These are phyloP conservation scores for Pezizomycotina sp. DNA, from an alignment of 2,329 filamentous ascomycete genomes.

Conservation along the genomic window DNA sequence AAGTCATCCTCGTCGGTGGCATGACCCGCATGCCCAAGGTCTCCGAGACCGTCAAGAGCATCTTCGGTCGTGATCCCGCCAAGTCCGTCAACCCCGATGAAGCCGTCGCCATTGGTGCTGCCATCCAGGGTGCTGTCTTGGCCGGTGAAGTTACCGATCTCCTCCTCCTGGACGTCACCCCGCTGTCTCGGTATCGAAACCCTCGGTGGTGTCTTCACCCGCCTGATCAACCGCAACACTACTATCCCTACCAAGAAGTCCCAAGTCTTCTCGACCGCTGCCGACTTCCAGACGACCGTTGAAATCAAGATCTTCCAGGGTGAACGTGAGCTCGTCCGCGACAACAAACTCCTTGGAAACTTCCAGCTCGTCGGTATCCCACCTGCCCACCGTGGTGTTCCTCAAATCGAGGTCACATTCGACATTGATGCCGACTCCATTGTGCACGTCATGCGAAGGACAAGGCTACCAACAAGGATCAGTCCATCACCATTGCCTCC, in stretches of 20 bases:
- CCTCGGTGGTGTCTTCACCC: conserved; percentile 91
- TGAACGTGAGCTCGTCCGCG: conserved; percentile 95
- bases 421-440: conserved; percentile 97
- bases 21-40: conserved; percentile 99
- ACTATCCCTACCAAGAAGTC: conserved; percentile 99
- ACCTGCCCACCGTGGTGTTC: conserved; percentile 86
- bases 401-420: conserved; percentile 94
- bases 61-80: conserved; percentile 89
- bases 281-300: conserved; percentile 95
- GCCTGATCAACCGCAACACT: conserved; percentile 96
- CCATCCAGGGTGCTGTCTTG: conserved; percentile 91
- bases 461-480: conserved; percentile 98
- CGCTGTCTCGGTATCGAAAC: conserved; percentile 94
- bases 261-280: conserved; percentile 91
- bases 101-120: conserved; percentile 92
- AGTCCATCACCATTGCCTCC: conserved; percentile 97
- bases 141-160: conserved; percentile 94
- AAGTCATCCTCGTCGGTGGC: conserved; percentile 94
- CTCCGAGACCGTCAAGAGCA: conserved; percentile 82
- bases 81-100: conserved; percentile 98
- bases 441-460: conserved; percentile 97
- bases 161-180: conserved; percentile 85
- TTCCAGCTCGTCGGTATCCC: conserved; percentile 98
- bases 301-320: conserved; percentile 99
- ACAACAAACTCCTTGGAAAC: conserved; percentile 98